Conservation (phyloP, 305 asterid species). For the Euphrasia arctica region DNA sequence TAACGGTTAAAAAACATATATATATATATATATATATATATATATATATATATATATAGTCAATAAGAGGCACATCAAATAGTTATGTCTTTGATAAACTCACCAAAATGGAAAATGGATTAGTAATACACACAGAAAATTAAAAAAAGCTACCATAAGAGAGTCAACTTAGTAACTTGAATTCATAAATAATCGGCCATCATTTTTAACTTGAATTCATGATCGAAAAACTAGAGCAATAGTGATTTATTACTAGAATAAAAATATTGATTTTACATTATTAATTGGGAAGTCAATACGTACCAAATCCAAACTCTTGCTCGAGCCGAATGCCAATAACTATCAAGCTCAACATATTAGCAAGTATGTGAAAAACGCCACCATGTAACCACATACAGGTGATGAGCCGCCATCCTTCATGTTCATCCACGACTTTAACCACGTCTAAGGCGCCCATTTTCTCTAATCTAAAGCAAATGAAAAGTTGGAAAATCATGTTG, state of each 20-base stretch:
- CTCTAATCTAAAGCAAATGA: constrained; percentile 28
- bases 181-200: not conserved
- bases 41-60: not conserved
- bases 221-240: not conserved
- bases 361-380: constrained; percentile 56
- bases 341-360: constrained; percentile 55
- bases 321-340: constrained; percentile 63
- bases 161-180: not conserved
- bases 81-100: not conserved
- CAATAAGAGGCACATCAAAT: constrained; percentile 1
- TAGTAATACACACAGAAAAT: not conserved
- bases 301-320: constrained; percentile 61
- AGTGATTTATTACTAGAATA: not conserved
- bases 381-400: constrained; percentile 69
- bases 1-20: not conserved
- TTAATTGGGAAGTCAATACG: constrained; percentile 14
- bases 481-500: constrained; percentile 11
- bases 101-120: not conserved
- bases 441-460: constrained; percentile 62
- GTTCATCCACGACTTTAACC: constrained; percentile 44
- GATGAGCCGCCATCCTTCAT: constrained; percentile 59
- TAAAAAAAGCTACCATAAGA: not conserved
- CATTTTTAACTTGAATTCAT: not conserved
- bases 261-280: not conserved
- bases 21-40: too few species aligned